These are phyloP conservation scores for Blastocystis sp. DNA, from an alignment of 352 stramenopile genomes.

Conservation along the genomic window DNA sequence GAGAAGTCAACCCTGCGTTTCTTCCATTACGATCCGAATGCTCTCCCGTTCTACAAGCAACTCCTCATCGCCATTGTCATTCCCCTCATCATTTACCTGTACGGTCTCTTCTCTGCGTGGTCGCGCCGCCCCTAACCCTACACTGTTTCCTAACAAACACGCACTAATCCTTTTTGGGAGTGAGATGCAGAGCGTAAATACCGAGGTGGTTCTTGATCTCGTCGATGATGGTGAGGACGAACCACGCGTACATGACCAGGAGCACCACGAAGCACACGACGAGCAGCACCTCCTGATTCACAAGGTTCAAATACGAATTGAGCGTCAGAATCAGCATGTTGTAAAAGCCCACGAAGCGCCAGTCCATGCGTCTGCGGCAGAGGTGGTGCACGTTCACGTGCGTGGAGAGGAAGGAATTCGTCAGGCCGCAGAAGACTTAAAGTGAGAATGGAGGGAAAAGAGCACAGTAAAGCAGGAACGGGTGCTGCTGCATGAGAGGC, in stretches of 20 bases:
- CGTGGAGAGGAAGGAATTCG: slow-evolving; percentile 68
- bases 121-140: not conserved
- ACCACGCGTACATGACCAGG: slow-evolving; percentile 51
- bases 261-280: slow-evolving; percentile 22
- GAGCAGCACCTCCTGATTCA: slow-evolving; percentile 48
- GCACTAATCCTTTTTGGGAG: not conserved
- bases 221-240: slow-evolving; percentile 25
- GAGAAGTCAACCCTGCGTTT: not conserved
- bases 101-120: not conserved
- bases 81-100: not conserved
- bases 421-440: slow-evolving; percentile 61
- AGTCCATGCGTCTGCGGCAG: slow-evolving; percentile 44
- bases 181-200: slow-evolving; percentile 62
- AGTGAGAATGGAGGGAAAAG: not conserved
- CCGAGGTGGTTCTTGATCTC: slow-evolving; percentile 62
- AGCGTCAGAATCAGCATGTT: slow-evolving; percentile 39
- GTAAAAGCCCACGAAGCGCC: slow-evolving; percentile 50
- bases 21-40: not conserved
- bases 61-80: not conserved
- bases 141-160: not conserved
- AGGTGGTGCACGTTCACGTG: slow-evolving; percentile 55
- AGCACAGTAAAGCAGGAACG: slow-evolving; percentile 36
- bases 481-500: slow-evolving; percentile 22
- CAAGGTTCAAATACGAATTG: slow-evolving; percentile 27
- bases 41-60: not conserved